Conservation (phyloP, 2,329 filamentous ascomycete genomes). For the Ophiosphaerella korrae region DNA sequence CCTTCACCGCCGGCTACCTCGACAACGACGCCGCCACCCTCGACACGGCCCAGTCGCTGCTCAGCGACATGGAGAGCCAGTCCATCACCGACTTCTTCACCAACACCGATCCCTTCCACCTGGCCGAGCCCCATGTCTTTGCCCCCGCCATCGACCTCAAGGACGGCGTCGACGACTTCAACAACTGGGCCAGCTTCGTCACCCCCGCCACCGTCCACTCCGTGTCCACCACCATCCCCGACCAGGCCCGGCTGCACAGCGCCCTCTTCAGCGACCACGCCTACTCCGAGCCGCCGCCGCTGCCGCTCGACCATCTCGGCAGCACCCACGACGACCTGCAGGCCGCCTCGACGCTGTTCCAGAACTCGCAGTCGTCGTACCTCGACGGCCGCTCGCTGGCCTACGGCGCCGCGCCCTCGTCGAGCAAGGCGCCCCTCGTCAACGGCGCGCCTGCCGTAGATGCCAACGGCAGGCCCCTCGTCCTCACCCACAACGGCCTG, state of each 20-base stretch:
- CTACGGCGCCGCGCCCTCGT: conserved; percentile 21
- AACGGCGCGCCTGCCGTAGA: conserved; percentile 9
- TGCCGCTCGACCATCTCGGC: conserved; percentile 20
- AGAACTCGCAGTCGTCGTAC: conserved; percentile 35
- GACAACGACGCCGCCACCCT: conserved; percentile 14
- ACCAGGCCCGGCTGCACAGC: conserved; percentile 38
- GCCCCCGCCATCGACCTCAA: conserved; percentile 24
- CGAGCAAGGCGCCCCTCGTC: conserved; percentile 4
- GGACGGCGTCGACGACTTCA: conserved; percentile 29
- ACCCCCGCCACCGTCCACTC: conserved; percentile 40
- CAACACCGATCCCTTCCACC: conserved; percentile 35
- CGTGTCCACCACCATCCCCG: conserved; percentile 42
- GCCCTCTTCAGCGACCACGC: conserved; percentile 30
- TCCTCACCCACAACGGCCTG: conserved; percentile 30
- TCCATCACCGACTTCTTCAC: conserved; percentile 41
- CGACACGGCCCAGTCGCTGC: conserved; percentile 33
- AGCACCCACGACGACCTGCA: conserved; percentile 40
- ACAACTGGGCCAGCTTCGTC: conserved; percentile 33
- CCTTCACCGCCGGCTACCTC: conserved; percentile 34
- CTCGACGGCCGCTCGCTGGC: conserved; percentile 23
- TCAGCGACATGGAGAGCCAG: conserved; percentile 39
- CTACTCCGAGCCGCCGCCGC: conserved; percentile 17
- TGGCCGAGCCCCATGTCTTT: conserved; percentile 19
- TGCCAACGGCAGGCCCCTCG: conserved; percentile 19
- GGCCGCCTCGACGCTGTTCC: conserved; percentile 40